phyloP scores from a whole-genome alignment of 1,284 basidiomycete genomes.

The Apiotrichum gamsii region DNA sequence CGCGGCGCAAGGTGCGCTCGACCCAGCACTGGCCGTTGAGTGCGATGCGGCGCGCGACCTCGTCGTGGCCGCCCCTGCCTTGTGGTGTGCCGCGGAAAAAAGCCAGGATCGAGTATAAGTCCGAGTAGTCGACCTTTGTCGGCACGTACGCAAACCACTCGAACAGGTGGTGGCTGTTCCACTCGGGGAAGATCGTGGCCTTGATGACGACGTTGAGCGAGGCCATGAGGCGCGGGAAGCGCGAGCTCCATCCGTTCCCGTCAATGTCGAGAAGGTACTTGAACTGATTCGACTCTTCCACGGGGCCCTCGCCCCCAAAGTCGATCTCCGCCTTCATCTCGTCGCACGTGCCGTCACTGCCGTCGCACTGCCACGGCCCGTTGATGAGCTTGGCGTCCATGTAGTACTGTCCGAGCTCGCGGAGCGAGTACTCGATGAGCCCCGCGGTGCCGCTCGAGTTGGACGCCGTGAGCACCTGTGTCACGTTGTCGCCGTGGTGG shows the following conservation, averaged over 20 bases:
- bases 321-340: conserved; percentile 45
- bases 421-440: conserved; percentile 24
- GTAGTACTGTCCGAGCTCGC: conserved; percentile 40
- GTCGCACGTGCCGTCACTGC: conserved; percentile 44
- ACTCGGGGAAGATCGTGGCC: conserved; percentile 48
- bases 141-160: conserved; percentile 49
- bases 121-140: conserved; percentile 48
- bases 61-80: conserved; percentile 45
- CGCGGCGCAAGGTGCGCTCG: conserved; percentile 44
- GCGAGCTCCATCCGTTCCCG: conserved; percentile 47
- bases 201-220: conserved; percentile 47
- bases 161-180: conserved; percentile 46
- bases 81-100: conserved; percentile 47
- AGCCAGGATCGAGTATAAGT: conserved; percentile 47
- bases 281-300: conserved; percentile 43
- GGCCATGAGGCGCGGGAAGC: conserved; percentile 48
- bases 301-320: conserved; percentile 37
- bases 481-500: conserved; percentile 22
- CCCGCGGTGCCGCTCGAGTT: conserved; percentile 37
- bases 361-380: conserved; percentile 45
- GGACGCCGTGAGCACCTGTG: conserved; percentile 35
- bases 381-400: conserved; percentile 45
- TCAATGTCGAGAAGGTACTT: conserved; percentile 49
- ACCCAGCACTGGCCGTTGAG: conserved; percentile 50
- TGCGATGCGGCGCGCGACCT: conserved; percentile 47